Evolutionary conservation across 2,329 filamentous ascomycete species (phyloP).

Genomic region (Arthrobotrys iridis): DNA sequence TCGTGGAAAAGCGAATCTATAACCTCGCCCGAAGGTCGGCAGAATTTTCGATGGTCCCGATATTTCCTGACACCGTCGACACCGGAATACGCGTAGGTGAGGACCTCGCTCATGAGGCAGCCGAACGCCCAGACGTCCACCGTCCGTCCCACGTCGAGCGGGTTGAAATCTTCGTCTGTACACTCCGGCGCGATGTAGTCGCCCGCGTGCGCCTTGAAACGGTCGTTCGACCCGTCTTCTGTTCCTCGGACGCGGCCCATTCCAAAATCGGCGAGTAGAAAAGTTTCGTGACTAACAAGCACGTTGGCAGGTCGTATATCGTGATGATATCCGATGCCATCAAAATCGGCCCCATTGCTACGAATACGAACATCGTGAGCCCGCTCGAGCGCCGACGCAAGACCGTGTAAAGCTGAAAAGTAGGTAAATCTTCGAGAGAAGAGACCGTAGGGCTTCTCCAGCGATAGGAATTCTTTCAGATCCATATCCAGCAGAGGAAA

Average conservation of each 20-base stretch:
- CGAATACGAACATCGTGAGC: constrained; percentile 55
- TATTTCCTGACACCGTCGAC: background rate
- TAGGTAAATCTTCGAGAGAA: no score
- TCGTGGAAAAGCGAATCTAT: no score
- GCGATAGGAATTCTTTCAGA: constrained; percentile 10
- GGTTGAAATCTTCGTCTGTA: background rate
- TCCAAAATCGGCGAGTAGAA: constrained; percentile 59
- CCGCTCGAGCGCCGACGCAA: constrained; percentile 57
- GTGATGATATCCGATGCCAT: constrained; percentile 58
- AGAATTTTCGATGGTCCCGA: background rate
- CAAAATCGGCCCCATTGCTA: constrained; percentile 47
- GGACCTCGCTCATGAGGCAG: constrained; percentile 56
- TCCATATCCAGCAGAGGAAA: constrained; percentile 15
- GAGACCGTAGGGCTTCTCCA: no score
- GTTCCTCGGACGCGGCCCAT: constrained; percentile 56
- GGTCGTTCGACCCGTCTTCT: no score
- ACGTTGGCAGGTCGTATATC: constrained; percentile 59
- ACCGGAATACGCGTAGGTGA: constrained; percentile 45
- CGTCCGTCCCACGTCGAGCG: constrained; percentile 38
- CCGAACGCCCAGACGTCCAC: constrained; percentile 59
- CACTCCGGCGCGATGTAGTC: constrained; percentile 57
- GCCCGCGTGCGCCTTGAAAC: constrained; percentile 34
- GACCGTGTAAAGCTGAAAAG: constrained; percentile 55
- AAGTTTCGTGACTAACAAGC: constrained; percentile 56
- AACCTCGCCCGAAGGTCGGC: no score